Conservation (phyloP, 352 stramenopile species). For the Phytophthora chlamydospora region DNA sequence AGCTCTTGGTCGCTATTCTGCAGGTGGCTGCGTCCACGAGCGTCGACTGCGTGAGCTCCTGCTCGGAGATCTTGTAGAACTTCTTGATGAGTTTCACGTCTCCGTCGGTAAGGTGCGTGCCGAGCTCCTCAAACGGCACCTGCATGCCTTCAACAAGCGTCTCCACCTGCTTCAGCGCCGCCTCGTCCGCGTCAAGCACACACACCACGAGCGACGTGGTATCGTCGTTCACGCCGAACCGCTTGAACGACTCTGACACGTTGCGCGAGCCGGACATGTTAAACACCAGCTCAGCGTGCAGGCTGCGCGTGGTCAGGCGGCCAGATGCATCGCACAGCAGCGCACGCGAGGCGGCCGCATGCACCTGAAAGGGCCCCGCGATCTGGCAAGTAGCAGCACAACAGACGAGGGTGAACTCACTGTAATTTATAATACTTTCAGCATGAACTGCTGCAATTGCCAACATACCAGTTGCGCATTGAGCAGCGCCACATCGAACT, state of each 20-base stretch:
- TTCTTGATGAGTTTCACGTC: slow-evolving; percentile 74
- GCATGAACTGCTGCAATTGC: slow-evolving; percentile 1
- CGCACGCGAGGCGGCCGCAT: slow-evolving; percentile 70
- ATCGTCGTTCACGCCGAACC: slow-evolving; percentile 70
- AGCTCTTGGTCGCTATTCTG: slow-evolving; percentile 90
- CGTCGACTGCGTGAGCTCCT: slow-evolving; percentile 68
- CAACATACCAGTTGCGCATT: slow-evolving; percentile 67
- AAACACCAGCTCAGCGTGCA: slow-evolving; percentile 87
- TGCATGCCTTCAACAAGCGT: slow-evolving; percentile 62
- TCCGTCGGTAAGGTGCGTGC: slow-evolving; percentile 48
- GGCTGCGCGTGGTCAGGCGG: slow-evolving; percentile 71
- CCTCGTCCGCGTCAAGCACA: slow-evolving; percentile 72
- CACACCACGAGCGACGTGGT: slow-evolving; percentile 73
- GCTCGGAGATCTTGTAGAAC: slow-evolving; percentile 87
- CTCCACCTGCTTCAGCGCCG: slow-evolving; percentile 37
- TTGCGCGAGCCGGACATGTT: slow-evolving; percentile 87
- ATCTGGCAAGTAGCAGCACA: slow-evolving; percentile 45
- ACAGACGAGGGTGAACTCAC: not conserved
- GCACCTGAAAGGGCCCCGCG: slow-evolving; percentile 76
- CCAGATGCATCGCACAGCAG: slow-evolving; percentile 68
- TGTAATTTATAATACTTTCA: slow-evolving; percentile 1
- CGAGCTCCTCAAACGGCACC: slow-evolving; percentile 51
- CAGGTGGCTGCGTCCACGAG: slow-evolving; percentile 73
- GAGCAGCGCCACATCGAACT: slow-evolving; percentile 75
- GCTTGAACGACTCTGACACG: slow-evolving; percentile 82